These are phyloP conservation scores for Backusella morwellensis DNA, from an alignment of 192 early-diverging fungal genomes.

Conservation along the genomic window DNA sequence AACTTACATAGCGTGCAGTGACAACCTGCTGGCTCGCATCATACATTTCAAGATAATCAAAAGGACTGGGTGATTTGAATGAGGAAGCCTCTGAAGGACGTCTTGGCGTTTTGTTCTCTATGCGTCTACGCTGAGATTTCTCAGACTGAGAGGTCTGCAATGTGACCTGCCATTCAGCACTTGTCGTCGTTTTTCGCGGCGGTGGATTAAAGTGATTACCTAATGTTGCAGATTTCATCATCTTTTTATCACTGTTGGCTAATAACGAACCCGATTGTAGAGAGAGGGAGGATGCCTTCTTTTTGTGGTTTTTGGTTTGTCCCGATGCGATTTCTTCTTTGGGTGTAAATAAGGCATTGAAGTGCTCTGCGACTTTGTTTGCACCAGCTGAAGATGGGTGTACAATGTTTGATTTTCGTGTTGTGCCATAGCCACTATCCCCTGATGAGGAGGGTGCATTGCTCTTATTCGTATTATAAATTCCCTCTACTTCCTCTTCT, in stretches of 20 bases:
- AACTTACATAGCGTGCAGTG: slow-evolving; percentile 49
- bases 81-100: neutral
- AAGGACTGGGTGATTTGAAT: neutral
- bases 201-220: neutral
- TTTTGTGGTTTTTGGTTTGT: neutral
- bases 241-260: neutral
- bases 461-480: slow-evolving; percentile 4
- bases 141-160: neutral
- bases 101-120: neutral
- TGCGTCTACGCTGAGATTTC: neutral
- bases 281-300: neutral
- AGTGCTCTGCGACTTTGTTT: neutral
- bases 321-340: neutral
- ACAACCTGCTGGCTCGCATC: slow-evolving; percentile 35
- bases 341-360: neutral
- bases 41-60: slow-evolving; percentile 10
- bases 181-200: neutral
- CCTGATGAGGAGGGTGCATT: slow-evolving; percentile 13
- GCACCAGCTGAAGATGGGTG: neutral
- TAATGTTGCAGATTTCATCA: slow-evolving; percentile 6
- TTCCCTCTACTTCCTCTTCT: neutral
- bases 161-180: neutral
- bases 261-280: neutral
- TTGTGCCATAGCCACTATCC: slow-evolving; percentile 19
- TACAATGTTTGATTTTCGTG: slow-evolving; percentile 2